Base-by-base conservation (phyloP, 768 basidiomycete genomes). In the Ramaria sp. region DNA sequence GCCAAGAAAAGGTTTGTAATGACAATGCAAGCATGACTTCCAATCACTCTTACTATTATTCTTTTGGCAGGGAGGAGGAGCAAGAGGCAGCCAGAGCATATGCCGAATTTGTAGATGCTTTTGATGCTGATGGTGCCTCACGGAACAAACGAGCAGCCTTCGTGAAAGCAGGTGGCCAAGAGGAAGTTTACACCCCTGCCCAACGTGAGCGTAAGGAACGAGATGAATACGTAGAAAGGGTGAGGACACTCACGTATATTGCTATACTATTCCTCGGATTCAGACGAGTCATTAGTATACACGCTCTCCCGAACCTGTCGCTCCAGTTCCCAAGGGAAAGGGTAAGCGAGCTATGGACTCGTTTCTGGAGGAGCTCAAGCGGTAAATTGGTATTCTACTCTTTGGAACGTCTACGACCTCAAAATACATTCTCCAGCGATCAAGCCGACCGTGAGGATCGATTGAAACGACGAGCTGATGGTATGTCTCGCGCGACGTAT, bases 281-380 rank as follows among this genome's bases (percentile, higher is more conserved):
- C 53, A 33, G 38, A 37, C 7, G 47, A 50, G 20, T 52, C 53
- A 27, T 45, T 61, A 46, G 52, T 52, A 85, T 78, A 75, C 77
- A 0, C 78, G 80, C n/a, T 84, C 88, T 22, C 81, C 84, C 3
- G 73, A 79, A 0, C 63, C 74, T 13, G 59, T 68, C 22, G n/a
- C 27, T 15, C 51, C 51, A 58, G 72, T 68, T 5, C 78, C 83
- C 0, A 91, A 84, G 66, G 84, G 89, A 0, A 96, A 91, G 68
- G 96, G 96, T 2, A 96, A 91, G 68, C 82, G 95, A 51, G 91
- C 89, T 1, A 98, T 98, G 91, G 94, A 97, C 69, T 71, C 85
- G 1, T 99, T 98, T 67, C 74, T 99, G 51, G 93, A 96, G 64
- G 93, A 99, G 72, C 91, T 99, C 59, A 98, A 98, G 72, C 81